Evolutionary conservation across 352 stramenopile genomes (phyloP), one percentile per base, ranked within the genome.

Genomic region (Pythium biforme): DNA sequence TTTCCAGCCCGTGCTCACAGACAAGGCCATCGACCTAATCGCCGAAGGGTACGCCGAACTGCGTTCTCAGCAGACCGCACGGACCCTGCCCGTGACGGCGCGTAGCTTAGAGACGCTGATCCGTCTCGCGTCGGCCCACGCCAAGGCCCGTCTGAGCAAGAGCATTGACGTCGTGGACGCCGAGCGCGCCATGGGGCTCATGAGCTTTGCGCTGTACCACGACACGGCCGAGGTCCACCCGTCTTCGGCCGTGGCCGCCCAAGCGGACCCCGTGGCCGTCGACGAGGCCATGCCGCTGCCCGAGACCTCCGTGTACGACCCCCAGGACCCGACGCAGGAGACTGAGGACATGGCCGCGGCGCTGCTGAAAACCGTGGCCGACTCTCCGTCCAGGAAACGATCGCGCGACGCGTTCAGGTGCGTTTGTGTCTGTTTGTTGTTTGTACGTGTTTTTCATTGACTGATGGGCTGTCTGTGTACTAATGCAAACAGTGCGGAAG

Each of bases 31-130:
- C 41, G 96, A 99, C 50, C 87, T 96, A 25, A 99, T 99, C 64
- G 90, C 96, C 4, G 95, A 97, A 55, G 86, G 90, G 12, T 99
- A 99, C 81, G 94, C 97, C 1, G 96, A 99, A 71, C 89, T 99
- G 63, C 91, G 98, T 20, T 96, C 90, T 52, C 90, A 98, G 66
- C 92, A 99, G 75, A 98, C 97, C 54, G 86, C 72, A 67, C 71
- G 89, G 29, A 98, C 93, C 39, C 75, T 98, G 2, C 95, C 95
- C 11, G 96, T 99, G 27, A 99, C 98, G 15, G 97, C 97, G 12
- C 97, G 98, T 91, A 98, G 89, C 70, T 75, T 99, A 47, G 98
- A 99, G 74, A 99, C 97, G 27, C 83, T 99, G n/a, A 99, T 99
- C 82, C 97, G 98, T 77, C 70, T 99, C 17, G 89, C 96, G 5